These are phyloP conservation scores for Carex kokanica DNA, from an alignment of 176 grass and related monocot genomes.

Conservation along the genomic window DNA sequence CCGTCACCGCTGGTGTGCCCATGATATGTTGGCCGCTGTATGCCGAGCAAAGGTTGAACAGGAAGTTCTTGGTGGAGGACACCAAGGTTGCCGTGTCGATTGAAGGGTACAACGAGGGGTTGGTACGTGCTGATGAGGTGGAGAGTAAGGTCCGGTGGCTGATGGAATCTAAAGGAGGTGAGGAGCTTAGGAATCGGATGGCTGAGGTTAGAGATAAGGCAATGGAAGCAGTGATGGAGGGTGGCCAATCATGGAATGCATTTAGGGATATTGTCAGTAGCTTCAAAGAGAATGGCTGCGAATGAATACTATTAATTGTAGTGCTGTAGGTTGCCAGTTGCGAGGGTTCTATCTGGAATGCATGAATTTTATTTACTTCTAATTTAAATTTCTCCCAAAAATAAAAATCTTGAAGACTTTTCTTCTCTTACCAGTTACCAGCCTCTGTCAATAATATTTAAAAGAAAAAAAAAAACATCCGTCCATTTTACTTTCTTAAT, in stretches of 20 bases:
- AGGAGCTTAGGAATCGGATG: slow-evolving; percentile 12
- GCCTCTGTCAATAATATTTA: no score
- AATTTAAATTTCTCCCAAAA: background rate
- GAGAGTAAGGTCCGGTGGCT: slow-evolving; percentile 26
- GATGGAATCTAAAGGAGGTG: slow-evolving; percentile 29
- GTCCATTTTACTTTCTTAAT: no score
- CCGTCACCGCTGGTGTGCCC: background rate
- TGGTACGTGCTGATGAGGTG: slow-evolving; percentile 25
- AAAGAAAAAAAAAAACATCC: no score
- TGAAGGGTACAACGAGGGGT: background rate
- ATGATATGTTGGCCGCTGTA: slow-evolving; percentile 21
- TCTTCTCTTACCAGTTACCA: background rate
- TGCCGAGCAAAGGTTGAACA: slow-evolving; percentile 30
- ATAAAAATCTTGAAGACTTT: background rate
- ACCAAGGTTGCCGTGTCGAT: slow-evolving; percentile 14
- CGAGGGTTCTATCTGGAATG: background rate
- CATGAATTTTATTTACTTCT: background rate
- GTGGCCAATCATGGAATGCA: slow-evolving; percentile 11
- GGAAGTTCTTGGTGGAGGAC: slow-evolving; percentile 19
- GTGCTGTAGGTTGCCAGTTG: no score
- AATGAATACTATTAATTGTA: background rate
- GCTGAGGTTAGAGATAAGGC: slow-evolving; percentile 20
- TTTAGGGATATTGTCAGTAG: slow-evolving; percentile 19
- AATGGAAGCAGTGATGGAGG: background rate
- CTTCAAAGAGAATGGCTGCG: background rate